A percentile compares a stretch with the other conserved stretches of the same genome.
phyloP scores from a whole-genome alignment of 805 yeast genomes.

The Komagataella kurtzmanii region DNA sequence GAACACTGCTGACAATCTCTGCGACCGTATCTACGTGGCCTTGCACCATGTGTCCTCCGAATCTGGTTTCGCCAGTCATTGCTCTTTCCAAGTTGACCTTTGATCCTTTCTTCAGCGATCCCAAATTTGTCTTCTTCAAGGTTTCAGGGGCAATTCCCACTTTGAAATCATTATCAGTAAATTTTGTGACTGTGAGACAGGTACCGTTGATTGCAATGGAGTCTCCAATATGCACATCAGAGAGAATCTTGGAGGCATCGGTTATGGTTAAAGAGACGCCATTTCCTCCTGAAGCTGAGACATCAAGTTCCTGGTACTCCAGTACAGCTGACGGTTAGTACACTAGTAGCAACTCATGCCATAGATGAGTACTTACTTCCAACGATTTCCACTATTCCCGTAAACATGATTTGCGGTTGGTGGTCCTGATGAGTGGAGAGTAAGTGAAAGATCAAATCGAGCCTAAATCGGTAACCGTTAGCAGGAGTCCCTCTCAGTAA shows the following conservation, averaged over 20 bases:
- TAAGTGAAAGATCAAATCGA: background rate
- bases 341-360: background rate
- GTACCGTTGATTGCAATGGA: conserved; percentile 83
- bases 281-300: conserved; percentile 44
- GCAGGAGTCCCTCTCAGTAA: background rate
- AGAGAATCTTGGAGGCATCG: conserved; percentile 47
- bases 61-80: conserved; percentile 60
- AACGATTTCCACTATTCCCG: conserved; percentile 82
- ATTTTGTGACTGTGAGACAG: conserved; percentile 87
- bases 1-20: conserved; percentile 30
- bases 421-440: background rate
- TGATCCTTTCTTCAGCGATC: conserved; percentile 38
- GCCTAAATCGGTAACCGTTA: background rate
- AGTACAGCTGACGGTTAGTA: conserved; percentile 22
- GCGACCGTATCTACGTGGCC: conserved; percentile 96
- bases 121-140: conserved; percentile 65
- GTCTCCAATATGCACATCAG: conserved; percentile 87
- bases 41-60: conserved; percentile 97
- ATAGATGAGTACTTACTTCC: conserved; percentile 32
- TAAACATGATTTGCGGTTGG: conserved; percentile 48
- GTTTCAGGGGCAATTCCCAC: conserved; percentile 95
- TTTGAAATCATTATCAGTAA: conserved; percentile 46
- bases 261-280: conserved; percentile 62
- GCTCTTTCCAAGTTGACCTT: conserved; percentile 89
- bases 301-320: conserved; percentile 32